phyloP scores from a whole-genome alignment of 2,329 filamentous ascomycete genomes.

The Teratosphaeria pseudoeucalypti region DNA sequence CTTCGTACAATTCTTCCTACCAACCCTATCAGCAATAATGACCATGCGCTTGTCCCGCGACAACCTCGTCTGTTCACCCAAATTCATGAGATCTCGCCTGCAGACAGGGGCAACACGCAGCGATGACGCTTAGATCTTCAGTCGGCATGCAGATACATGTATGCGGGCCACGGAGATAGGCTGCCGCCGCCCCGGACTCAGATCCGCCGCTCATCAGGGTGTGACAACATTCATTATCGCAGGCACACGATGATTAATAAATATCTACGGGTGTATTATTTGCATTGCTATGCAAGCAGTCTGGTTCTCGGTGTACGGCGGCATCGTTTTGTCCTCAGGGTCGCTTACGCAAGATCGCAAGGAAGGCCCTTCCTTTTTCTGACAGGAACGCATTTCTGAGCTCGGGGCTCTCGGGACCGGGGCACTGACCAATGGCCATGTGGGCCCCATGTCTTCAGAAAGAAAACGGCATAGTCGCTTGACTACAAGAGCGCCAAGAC shows the following conservation, averaged over 20 bases:
- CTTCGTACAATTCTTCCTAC: neutral
- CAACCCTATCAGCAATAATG: neutral
- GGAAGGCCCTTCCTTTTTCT: neutral
- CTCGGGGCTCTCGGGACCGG: too few species aligned
- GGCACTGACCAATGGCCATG: neutral
- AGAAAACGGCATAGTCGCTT: too few species aligned
- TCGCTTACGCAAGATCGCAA: neutral
- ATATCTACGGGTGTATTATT: neutral
- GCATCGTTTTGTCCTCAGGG: neutral
- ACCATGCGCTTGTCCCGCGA: neutral
- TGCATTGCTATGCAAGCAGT: neutral
- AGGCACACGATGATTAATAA: neutral
- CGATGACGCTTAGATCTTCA: neutral
- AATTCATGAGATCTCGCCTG: neutral
- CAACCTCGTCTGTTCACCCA: neutral
- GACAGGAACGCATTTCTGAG: neutral
- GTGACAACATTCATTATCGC: neutral
- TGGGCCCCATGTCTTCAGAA: too few species aligned
- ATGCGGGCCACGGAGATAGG: neutral
- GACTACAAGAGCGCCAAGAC: too few species aligned
- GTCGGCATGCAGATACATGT: neutral
- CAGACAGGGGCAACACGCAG: neutral
- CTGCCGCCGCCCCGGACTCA: neutral
- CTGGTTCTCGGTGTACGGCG: too few species aligned
- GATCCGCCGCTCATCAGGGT: neutral